Percentiles rank a stretch among this genome's conserved stretches.
Conservation (phyloP, 164 flowering plant species). For the Paratinospora sagittata region DNA sequence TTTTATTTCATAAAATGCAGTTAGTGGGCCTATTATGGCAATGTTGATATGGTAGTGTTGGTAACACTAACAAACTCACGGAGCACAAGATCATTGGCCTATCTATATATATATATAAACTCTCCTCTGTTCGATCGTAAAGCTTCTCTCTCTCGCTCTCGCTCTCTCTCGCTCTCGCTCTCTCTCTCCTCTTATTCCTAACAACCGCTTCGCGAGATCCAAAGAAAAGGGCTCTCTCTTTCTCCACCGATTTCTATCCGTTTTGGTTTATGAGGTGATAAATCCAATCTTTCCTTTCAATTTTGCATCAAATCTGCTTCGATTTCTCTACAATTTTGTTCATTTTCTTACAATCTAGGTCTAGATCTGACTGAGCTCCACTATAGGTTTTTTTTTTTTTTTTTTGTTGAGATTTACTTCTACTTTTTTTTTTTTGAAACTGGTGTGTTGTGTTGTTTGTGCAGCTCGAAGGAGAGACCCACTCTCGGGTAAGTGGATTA, state of each 20-base stretch:
- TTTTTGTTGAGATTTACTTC: neutral
- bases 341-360: neutral
- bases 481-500: constrained; percentile 74
- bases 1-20: no score
- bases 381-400: no score
- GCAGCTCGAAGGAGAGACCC: constrained; percentile 99
- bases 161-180: neutral
- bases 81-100: neutral
- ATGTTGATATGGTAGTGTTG: neutral
- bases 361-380: neutral
- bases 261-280: constrained; percentile 46
- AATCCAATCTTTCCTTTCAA: neutral
- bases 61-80: neutral
- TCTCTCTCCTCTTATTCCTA: neutral
- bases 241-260: constrained; percentile 16
- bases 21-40: neutral
- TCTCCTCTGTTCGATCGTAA: neutral
- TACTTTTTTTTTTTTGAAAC: neutral
- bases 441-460: constrained; percentile 9
- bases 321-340: neutral
- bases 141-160: neutral
- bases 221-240: neutral
- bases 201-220: neutral
- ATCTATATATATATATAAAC: neutral
- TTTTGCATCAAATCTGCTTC: neutral